Evolutionary conservation across 1,284 basidiomycete genomes (phyloP), one percentile per base, ranked within the genome.

Genomic region (Cutaneotrichosporon cyanovorans): DNA sequence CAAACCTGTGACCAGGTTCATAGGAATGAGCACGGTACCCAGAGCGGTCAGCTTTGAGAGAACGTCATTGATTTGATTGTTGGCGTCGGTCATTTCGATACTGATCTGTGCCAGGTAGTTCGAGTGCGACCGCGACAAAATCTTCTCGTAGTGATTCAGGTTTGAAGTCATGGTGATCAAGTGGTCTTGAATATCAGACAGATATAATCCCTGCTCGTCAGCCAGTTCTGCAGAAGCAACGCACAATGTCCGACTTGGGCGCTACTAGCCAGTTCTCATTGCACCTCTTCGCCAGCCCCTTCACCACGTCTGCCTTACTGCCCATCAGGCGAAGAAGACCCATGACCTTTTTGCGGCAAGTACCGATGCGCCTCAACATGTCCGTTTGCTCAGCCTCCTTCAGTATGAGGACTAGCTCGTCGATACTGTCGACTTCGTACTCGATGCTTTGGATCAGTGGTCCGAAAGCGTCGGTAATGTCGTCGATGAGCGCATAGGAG

Each of bases 21-120:
- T 93, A 15, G 90, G 89, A 61, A 98, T 85, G 55, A 99, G 82
- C 4, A 99, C 83, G 0, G 95, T 97, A 81, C 95, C 95, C 33
- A 99, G 78, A 8, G 95, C 95, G 0, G 95, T 98, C 52, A 99
- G 77, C 75, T 97, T 97, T n/a, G 87, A 90, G 5, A 99, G 80
- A 4, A 99, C 93, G 68, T 98, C 92, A 73, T 99, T 99, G 75
- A 97, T 98, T 74, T 96, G 92, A 72, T 99, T 98, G 75, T 99
- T 99, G 44, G 95, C 95, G 65, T 98, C 93, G 25, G 93, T 96
- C 91, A 95, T 96, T 74, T 96, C 92, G 72, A 96, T 95, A 34
- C 87, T 92, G 60, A 96, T 97, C 65, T 96, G 92, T 2, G 92
- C 92, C 45, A 96, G 83, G 74, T 96, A 98, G 70, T 98, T 98